Base-by-base conservation (phyloP, 2,329 filamentous ascomycete genomes). In the Sclerotinia sclerotiorum region DNA sequence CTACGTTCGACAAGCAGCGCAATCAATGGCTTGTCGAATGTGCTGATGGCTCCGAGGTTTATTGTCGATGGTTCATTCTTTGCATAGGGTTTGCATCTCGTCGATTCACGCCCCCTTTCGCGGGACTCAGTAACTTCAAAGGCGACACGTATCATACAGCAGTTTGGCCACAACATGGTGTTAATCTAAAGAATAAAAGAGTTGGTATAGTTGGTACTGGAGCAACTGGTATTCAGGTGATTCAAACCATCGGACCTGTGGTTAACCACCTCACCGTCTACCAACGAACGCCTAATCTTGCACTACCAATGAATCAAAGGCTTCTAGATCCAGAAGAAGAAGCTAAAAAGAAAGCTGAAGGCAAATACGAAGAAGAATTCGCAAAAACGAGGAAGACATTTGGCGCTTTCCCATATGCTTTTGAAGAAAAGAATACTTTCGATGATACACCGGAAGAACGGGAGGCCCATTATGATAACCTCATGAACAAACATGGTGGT, bases 251-350 rank as follows among this genome's bases (percentile, higher is more conserved):
- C 77, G 24, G 76, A 73, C 15, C 78, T 77, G 4, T 80, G 78
- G 0, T 81, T 80, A 62, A 74, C 76, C 5, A 76, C 24, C 65
- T 79, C 54, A 78, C 75, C 2, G 83, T 88, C 2, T 88, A 86
- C 73, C 82, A 87, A 68, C 80, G 86, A 17, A 88, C 83, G 3
- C 84, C 86, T 0, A 87, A 86, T 58, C 77, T 70, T 72, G 76
- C 73, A 39, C 71, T 66, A 15, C 74, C 72, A 52, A 73, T 77
- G 69, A 73, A 75, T n/a, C 72, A 78, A 66, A 54, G 48, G 35
- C 58, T 70, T 17, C 73, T 78, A 70, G 67, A 73, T 11, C 73
- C 75, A 11, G 76, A 77, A 57, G 76, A 79, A 58, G 49, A 69
- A 11, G 39, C 48, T 1, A 55, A 46, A 13, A 57, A 62, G 21